A percentile compares a stretch with the other conserved stretches of the same genome.
phyloP scores from a whole-genome alignment of 768 basidiomycete species.

The Pulveroboletus ravenelii region DNA sequence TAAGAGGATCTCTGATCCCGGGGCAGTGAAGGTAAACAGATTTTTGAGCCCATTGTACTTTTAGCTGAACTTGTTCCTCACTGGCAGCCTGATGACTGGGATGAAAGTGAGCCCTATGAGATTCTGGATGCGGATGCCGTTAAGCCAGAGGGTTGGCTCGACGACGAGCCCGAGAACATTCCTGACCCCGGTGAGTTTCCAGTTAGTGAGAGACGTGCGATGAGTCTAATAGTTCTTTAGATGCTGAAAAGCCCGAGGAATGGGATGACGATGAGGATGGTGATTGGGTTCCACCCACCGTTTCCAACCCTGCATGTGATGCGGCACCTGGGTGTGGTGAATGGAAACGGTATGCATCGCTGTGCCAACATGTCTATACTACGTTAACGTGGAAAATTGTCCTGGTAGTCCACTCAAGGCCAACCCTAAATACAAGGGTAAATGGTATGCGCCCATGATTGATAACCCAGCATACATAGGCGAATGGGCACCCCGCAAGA shows the following conservation, averaged over 20 bases:
- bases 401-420: constrained; percentile 67
- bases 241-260: constrained; percentile 94
- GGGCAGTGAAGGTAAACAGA: constrained; percentile 64
- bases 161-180: constrained; percentile 72
- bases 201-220: background rate
- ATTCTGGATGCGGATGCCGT: constrained; percentile 81
- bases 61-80: constrained; percentile 19
- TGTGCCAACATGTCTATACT: background rate
- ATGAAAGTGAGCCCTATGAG: constrained; percentile 93
- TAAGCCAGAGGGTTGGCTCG: constrained; percentile 96
- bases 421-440: constrained; percentile 97
- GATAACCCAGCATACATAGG: constrained; percentile 99
- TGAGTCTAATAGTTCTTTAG: constrained; percentile 31
- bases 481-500: constrained; percentile 86
- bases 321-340: constrained; percentile 92
- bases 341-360: constrained; percentile 66
- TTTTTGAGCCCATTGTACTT: background rate
- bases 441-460: constrained; percentile 92
- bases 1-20: constrained; percentile 79
- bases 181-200: constrained; percentile 73
- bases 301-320: constrained; percentile 87
- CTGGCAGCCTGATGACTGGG: constrained; percentile 84
- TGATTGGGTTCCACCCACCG: constrained; percentile 91
- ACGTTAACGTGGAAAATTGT: background rate
- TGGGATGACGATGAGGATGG: constrained; percentile 99